A percentile compares a stretch with the other conserved stretches of the same genome.
Conservation (phyloP, 1,139 yeast species). For the Yamadazyma membranifaciens region DNA sequence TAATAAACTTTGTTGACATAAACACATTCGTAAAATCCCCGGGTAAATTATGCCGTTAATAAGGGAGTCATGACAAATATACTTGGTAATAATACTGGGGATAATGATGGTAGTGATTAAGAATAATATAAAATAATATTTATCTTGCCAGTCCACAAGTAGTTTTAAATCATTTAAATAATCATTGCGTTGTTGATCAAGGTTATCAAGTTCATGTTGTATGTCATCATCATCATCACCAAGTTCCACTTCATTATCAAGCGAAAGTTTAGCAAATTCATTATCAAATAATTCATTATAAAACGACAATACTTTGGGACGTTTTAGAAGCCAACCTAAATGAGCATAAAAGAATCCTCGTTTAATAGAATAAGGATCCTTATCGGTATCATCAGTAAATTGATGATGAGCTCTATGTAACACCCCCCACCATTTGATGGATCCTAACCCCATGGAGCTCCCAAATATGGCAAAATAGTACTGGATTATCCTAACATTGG, state of each 20-base stretch:
- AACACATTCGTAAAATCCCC: slow-evolving; percentile 57
- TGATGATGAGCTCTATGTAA: slow-evolving; percentile 72
- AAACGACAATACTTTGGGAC: slow-evolving; percentile 43
- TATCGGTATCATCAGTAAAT: slow-evolving; percentile 60
- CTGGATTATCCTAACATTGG: slow-evolving; percentile 33
- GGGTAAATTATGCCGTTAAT: slow-evolving; percentile 59
- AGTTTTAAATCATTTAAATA: slow-evolving; percentile 18
- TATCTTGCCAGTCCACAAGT: slow-evolving; percentile 61
- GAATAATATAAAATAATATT: slow-evolving; percentile 43
- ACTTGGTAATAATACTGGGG: slow-evolving; percentile 47
- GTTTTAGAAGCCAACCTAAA: slow-evolving; percentile 61
- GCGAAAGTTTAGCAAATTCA: slow-evolving; percentile 36
- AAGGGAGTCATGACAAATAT: slow-evolving; percentile 40
- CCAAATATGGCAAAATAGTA: slow-evolving; percentile 52
- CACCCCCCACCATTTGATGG: slow-evolving; percentile 61
- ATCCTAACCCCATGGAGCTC: slow-evolving; percentile 60
- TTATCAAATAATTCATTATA: slow-evolving; percentile 37
- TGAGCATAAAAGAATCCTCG: slow-evolving; percentile 61
- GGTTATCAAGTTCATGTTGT: slow-evolving; percentile 4
- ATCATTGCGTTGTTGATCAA: slow-evolving; percentile 16
- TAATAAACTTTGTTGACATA: slow-evolving; percentile 58
- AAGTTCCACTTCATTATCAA: slow-evolving; percentile 13
- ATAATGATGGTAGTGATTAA: slow-evolving; percentile 45
- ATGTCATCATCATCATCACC: slow-evolving; percentile 3
- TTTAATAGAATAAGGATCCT: slow-evolving; percentile 65